Conservation (phyloP, 306 rosid species). For the Ochetophila trinervis region DNA sequence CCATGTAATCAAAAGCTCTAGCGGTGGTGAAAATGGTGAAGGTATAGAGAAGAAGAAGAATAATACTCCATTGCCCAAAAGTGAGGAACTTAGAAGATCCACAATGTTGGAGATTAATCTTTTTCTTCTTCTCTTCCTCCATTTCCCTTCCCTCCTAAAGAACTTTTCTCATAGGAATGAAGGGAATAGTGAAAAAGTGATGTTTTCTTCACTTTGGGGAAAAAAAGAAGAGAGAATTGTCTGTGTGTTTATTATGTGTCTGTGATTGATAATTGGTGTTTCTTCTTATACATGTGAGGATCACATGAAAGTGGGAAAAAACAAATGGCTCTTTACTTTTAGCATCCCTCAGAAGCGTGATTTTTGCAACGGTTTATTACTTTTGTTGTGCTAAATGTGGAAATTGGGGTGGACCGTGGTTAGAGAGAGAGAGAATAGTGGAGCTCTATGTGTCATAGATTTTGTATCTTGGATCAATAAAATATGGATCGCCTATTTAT, state of each 20-base stretch:
- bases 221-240: neutral
- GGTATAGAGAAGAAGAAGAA: slow-evolving; percentile 25
- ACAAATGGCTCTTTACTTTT: neutral
- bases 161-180: slow-evolving; percentile 36
- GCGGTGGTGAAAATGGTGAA: slow-evolving; percentile 22
- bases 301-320: slow-evolving; percentile 38
- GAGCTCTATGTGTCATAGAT: too few relatives aligned
- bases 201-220: neutral
- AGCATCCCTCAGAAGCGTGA: neutral
- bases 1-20: slow-evolving; percentile 58
- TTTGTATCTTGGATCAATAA: too few relatives aligned
- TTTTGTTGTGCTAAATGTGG: slow-evolving; percentile 16
- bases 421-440: too few relatives aligned
- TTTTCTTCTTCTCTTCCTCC: slow-evolving; percentile 32
- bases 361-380: slow-evolving; percentile 17
- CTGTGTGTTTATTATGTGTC: neutral
- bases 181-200: slow-evolving; percentile 31
- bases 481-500: too few relatives aligned
- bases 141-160: slow-evolving; percentile 46
- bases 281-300: slow-evolving; percentile 23
- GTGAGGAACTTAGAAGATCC: slow-evolving; percentile 17
- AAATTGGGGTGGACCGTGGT: slow-evolving; percentile 20
- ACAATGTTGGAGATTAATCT: neutral
- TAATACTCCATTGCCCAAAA: slow-evolving; percentile 30
- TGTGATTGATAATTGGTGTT: slow-evolving; percentile 20